phyloP scores from a whole-genome alignment of 2,329 filamentous ascomycete species.

The Curvularia sp. region DNA sequence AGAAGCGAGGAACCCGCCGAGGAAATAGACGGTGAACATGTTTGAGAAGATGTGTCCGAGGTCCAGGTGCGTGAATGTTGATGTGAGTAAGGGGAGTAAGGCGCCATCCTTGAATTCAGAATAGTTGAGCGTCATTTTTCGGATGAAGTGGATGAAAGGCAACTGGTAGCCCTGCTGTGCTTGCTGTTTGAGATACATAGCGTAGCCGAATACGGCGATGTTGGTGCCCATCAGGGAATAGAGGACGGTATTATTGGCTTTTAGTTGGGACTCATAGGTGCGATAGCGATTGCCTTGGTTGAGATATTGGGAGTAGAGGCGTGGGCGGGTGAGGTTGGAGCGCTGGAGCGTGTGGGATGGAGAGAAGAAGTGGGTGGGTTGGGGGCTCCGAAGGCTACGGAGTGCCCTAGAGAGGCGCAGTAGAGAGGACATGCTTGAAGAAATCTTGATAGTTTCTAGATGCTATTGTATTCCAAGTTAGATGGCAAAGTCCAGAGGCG shows the following conservation, averaged over 20 bases:
- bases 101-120: slow-evolving; percentile 36
- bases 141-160: slow-evolving; percentile 24
- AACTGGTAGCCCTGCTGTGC: slow-evolving; percentile 26
- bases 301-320: slow-evolving; percentile 9
- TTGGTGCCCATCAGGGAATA: slow-evolving; percentile 53
- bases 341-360: slow-evolving; percentile 16
- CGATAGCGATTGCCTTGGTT: background rate
- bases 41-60: slow-evolving; percentile 51
- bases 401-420: slow-evolving; percentile 18
- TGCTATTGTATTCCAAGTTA: background rate
- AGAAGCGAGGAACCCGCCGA: slow-evolving; percentile 45
- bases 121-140: slow-evolving; percentile 47
- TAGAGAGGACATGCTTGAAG: slow-evolving; percentile 15
- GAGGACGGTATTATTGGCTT: slow-evolving; percentile 34
- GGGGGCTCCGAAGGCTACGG: slow-evolving; percentile 16
- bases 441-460: background rate
- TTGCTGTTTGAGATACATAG: slow-evolving; percentile 42
- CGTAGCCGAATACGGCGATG: slow-evolving; percentile 49
- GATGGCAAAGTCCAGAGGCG: background rate
- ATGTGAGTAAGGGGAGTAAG: slow-evolving; percentile 51
- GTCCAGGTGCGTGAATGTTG: slow-evolving; percentile 50
- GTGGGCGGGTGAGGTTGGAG: slow-evolving; percentile 16
- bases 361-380: slow-evolving; percentile 31
- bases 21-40: slow-evolving; percentile 50
- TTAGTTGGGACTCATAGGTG: slow-evolving; percentile 8